Conservation (phyloP, 176 grass and related monocot species). For the maize (Zea mays) region Zm-B73-REFERENCE-NAM-5.0 NC_050102.1:104979001-104979500, state of each 20-base stretch:
- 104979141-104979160: not conserved
- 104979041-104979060: conserved; percentile 85
- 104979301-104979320: conserved; percentile 80
- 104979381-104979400: conserved; percentile 47
- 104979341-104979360: conserved; percentile 50
- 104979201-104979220: conserved; percentile 95
- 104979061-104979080: conserved; percentile 74
- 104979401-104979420: conserved; percentile 95
- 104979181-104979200: conserved; percentile 72
- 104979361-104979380: not conserved
- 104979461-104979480: not conserved
- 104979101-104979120: too few relatives aligned
- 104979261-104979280: conserved; percentile 77
- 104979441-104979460: conserved; percentile 45
- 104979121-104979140: not conserved
- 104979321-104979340: conserved; percentile 67
- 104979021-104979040: conserved; percentile 77
- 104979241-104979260: conserved; percentile 98
- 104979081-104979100: conserved; percentile 59
- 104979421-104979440: conserved; percentile 94
- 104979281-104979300: conserved; percentile 84
- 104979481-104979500: conserved; percentile 60
- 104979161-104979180: not conserved
- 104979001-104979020: conserved; percentile 41
- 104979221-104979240: conserved; percentile 95